A percentile compares a stretch with the other conserved stretches of the same genome.
Evolutionary conservation across 495 filamentous ascomycete species (phyloP).

Genomic region (Penicillium herquei): DNA sequence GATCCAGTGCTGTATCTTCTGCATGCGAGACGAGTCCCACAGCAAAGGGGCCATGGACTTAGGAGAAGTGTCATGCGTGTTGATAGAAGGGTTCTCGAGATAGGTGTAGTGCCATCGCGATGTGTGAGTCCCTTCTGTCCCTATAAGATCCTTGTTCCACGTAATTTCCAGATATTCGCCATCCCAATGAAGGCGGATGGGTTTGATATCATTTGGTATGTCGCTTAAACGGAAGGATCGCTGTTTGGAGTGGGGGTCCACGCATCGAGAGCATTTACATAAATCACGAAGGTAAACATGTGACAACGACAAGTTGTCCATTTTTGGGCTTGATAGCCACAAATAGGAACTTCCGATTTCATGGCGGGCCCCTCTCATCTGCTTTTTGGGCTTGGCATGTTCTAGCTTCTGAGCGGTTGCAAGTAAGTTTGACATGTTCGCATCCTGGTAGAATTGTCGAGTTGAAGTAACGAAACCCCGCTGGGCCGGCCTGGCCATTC

Average conservation of each 20-base stretch:
- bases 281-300: slow-evolving; percentile 69
- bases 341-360: no score
- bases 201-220: slow-evolving; percentile 55
- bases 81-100: slow-evolving; percentile 13
- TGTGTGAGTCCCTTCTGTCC: slow-evolving; percentile 23
- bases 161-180: slow-evolving; percentile 50
- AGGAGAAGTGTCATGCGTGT: slow-evolving; percentile 1
- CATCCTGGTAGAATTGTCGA: not conserved
- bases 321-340: not conserved
- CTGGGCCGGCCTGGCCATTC: slow-evolving; percentile 1
- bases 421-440: not conserved
- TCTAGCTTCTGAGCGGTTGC: not conserved
- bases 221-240: slow-evolving; percentile 75
- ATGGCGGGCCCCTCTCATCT: no score
- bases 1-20: slow-evolving; percentile 43
- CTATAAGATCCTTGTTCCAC: slow-evolving; percentile 61
- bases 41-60: slow-evolving; percentile 9
- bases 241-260: slow-evolving; percentile 77
- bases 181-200: slow-evolving; percentile 31
- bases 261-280: slow-evolving; percentile 69
- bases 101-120: slow-evolving; percentile 41
- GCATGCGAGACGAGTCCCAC: slow-evolving; percentile 35
- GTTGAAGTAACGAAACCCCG: slow-evolving; percentile 14
- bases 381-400: no score
- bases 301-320: slow-evolving; percentile 1